Evolutionary conservation across 192 early-diverging fungal species (phyloP), one percentile per base, ranked within the genome.

Genomic region (Phlyctochytrium arcticum): DNA sequence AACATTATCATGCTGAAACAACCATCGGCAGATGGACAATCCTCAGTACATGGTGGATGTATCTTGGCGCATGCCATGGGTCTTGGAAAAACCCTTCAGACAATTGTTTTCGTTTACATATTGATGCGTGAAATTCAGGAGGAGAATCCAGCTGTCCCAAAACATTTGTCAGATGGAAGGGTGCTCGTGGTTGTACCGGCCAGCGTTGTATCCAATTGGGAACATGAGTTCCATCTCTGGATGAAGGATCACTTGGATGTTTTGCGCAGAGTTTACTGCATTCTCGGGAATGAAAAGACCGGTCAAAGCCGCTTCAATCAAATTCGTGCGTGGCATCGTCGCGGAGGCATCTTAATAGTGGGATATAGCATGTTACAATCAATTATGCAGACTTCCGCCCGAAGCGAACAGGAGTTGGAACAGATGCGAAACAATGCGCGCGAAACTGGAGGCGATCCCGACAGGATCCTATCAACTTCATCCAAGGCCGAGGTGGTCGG

Each of bases 21-120:
- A 21, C 37, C 27, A 23, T 36, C 31, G n/a, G 35, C 42, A 7
- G 64, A 70, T 36, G 68, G 48, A 32, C 31, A 55, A 21, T 27
- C 39, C 15, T 15, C 44, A 2, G 7, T 31, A 47, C 71, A 80
- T 56, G 67, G 70, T 24, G 92, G 93, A 3, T 92, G 90, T 59
- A 80, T 93, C 10, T 70, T 95, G 34, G 89, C 90, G 0, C 93
- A 93, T 70, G 78, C 82, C 8, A 93, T 94, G 92, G 92, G 93
- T 0, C 74, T 95, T 23, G 92, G 90, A 53, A 92, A 92, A 70
- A 93, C 92, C 0, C 71, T 92, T 12, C 90, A 92, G 64, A 77
- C 82, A 8, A 84, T 95, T 59, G 64, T 82, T 0, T 85, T 93
- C 42, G 30, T 94, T 4, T 87, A 82, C 51, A 90, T 88, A 1